Conservation (phyloP, 2,329 filamentous ascomycete genomes). For the Tolypocladium ovalisporum region DNA sequence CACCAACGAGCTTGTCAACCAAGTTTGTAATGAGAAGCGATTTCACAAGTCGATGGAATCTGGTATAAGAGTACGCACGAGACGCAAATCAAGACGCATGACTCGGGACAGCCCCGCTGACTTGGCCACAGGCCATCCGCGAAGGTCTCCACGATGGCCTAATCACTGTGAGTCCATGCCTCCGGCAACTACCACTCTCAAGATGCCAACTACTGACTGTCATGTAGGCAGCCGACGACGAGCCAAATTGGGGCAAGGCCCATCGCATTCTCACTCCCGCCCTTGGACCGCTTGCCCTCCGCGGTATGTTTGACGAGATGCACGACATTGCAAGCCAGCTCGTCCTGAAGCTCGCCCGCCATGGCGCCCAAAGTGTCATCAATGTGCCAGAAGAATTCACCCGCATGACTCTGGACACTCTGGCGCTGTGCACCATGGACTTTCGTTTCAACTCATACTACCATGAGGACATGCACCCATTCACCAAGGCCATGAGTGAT, state of each 20-base stretch:
- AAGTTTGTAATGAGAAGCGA: constrained; percentile 54
- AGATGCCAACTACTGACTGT: constrained; percentile 11
- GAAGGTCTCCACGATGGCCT: constrained; percentile 53
- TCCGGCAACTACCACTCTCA: not conserved
- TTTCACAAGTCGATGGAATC: constrained; percentile 47
- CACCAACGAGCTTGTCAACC: constrained; percentile 46
- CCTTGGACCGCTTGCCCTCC: constrained; percentile 58
- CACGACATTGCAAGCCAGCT: constrained; percentile 57
- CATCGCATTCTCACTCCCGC: constrained; percentile 56
- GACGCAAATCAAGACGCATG: not conserved
- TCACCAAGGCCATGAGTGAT: constrained; percentile 56
- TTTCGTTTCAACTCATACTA: constrained; percentile 70
- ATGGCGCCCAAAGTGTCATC: constrained; percentile 47
- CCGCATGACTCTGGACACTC: constrained; percentile 60
- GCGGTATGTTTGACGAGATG: constrained; percentile 59
- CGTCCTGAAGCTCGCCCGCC: constrained; percentile 56
- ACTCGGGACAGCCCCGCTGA: not conserved
- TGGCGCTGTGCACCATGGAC: constrained; percentile 61
- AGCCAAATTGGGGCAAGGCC: constrained; percentile 56
- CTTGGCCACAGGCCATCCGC: constrained; percentile 34
- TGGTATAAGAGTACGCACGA: constrained; percentile 27
- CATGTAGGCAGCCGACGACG: constrained; percentile 28
- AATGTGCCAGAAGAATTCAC: constrained; percentile 57
- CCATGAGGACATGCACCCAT: constrained; percentile 56
- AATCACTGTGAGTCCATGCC: constrained; percentile 41